phyloP scores from a whole-genome alignment of 2,329 filamentous ascomycete species.

The Exophiala calicioides region DNA sequence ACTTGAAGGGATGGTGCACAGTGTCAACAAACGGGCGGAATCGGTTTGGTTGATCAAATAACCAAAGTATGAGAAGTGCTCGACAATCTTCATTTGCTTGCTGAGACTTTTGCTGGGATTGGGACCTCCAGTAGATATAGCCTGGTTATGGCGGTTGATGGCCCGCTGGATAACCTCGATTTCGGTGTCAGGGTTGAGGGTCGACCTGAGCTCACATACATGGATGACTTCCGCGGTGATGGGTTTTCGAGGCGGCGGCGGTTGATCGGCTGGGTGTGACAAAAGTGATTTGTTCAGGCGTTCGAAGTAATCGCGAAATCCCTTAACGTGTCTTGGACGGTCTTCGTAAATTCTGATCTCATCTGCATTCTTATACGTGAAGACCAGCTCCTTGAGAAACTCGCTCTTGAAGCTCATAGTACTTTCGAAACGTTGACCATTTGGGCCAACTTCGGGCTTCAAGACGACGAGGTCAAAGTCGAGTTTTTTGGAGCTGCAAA shows the following conservation, averaged over 20 bases:
- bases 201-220: slow-evolving; percentile 73
- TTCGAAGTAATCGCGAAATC: slow-evolving; percentile 80
- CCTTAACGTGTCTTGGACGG: slow-evolving; percentile 67
- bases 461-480: slow-evolving; percentile 86
- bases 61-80: slow-evolving; percentile 86
- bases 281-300: slow-evolving; percentile 69
- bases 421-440: slow-evolving; percentile 72
- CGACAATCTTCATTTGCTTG: slow-evolving; percentile 70
- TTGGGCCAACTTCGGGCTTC: slow-evolving; percentile 81
- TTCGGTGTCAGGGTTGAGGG: slow-evolving; percentile 75
- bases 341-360: slow-evolving; percentile 74
- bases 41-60: slow-evolving; percentile 78
- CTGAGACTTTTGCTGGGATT: slow-evolving; percentile 45
- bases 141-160: slow-evolving; percentile 79
- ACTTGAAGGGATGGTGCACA: slow-evolving; percentile 61
- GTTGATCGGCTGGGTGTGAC: slow-evolving; percentile 35
- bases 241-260: slow-evolving; percentile 58
- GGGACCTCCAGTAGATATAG: slow-evolving; percentile 30
- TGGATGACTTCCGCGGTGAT: slow-evolving; percentile 81
- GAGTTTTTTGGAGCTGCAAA: slow-evolving; percentile 73
- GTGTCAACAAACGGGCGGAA: slow-evolving; percentile 68
- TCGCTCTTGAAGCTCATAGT: slow-evolving; percentile 93
- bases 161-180: slow-evolving; percentile 83
- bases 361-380: slow-evolving; percentile 80
- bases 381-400: slow-evolving; percentile 76